Base-by-base conservation (phyloP, 2,329 filamentous ascomycete genomes). In the Fusarium kyushuense region DNA sequence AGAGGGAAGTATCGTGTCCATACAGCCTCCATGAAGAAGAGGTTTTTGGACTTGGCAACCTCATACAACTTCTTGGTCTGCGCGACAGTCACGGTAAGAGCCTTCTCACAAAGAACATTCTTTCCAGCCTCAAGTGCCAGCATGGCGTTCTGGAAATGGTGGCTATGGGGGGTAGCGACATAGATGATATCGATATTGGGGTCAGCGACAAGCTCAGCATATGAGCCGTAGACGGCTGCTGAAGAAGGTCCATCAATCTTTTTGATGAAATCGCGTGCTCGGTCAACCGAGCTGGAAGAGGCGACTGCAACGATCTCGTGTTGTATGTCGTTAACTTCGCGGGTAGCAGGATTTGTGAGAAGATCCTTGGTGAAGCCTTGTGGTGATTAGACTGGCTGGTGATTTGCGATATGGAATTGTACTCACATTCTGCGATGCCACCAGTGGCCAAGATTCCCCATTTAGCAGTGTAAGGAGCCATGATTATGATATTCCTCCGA, bases 1-100 rank as follows among this genome's bases (percentile, higher is more conserved):
- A 97, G 81, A 4, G 94, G 94, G 81, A 97, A 96, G 81, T 91
- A 96, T 61, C 94, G 85, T 35, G 93, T 96, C 94, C 93, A 97
- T 21, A 96, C 92, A 42, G 92, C 92, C 80, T 95, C 92, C 91
- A 94, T 94, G 64, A 95, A 80, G 84, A 92, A 91, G 71, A 93
- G 76, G 63, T 87, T 86, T 84, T 93, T 95, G 74, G 87, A 84
- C 76, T 83, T 87, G 9, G 94, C 94, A 62, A 87, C 89, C 65
- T 90, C 87, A 51, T 90, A 86, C 27, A 97, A 84, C 76, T 89
- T 89, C 79, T 87, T 88, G 25, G 91, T 84, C 80, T 97, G 94
- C 12, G 88, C 84, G 4, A 91, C 93, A 67, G 91, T 97, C 66
- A 95, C 92, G 2, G 93, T 96, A 73, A 97, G 90, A 0, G 94